Base-by-base conservation (phyloP, 192 early-diverging fungal species). In the Fimicolochytrium jonesii region DNA sequence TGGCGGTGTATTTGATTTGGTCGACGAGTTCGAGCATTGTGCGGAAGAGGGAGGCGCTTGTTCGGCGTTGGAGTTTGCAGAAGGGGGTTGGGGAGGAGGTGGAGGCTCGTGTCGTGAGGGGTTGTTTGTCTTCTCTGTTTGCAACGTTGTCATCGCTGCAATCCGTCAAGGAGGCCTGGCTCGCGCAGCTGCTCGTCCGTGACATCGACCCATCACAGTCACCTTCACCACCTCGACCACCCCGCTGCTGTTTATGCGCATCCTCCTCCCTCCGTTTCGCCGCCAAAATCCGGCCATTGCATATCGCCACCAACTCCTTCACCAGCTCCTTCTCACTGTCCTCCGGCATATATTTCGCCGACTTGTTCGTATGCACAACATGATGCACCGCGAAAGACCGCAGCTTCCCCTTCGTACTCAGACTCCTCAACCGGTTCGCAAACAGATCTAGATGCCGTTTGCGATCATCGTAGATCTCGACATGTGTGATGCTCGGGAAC, bases 401-500 rank as follows among this genome's bases (percentile, higher is more conserved):
- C 41, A 73, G 53, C 17, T 47, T 25, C 5, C 31, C 57, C 20
- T 11, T 9, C 5, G 23, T 39, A 33, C 30, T 17, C 22, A 69
- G 25, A 11, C 11, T 33, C 3, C 25, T 7, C 6, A 70, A 41
- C 44, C 55, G 41, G 5, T 20, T 20, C 4, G 45, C 62, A 66
- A 81, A 81, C 3, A 73, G 39, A 18, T 75, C 60, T 42, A 77
- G 31, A 58, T 81, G 79, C 29, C 61, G 52, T 31, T 61, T 57
- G 5, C 79, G 61, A 36, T 81, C 79, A 54, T 81, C 79, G 48
- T 64, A 77, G 15, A 81, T 33, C 33, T 69, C 70, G 22, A 81
- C 42, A 37, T 47, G 42, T 22, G 32, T 32, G 26, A 81, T 56
- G 18, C n/a, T 23, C 1, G 75, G 70, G 45, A 76, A 70, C 2